Evolutionary conservation across 2,329 filamentous ascomycete genomes (phyloP).

Genomic region (Periconia sp.): DNA sequence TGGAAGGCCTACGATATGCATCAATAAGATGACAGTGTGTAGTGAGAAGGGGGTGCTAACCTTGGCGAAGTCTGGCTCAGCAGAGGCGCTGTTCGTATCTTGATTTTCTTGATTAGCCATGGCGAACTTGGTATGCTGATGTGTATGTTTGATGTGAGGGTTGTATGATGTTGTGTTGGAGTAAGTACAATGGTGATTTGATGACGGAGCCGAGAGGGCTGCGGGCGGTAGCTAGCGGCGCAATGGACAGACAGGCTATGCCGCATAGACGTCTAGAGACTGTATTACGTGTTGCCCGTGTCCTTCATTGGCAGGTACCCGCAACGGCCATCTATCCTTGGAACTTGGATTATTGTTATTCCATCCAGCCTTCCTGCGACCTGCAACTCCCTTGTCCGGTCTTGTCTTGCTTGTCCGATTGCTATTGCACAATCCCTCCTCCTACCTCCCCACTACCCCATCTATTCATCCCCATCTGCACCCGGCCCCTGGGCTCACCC

Average conservation of each 20-base stretch:
- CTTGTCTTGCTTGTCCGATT: neutral
- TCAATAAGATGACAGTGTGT: neutral
- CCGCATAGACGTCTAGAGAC: conserved; percentile 7
- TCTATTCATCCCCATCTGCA: neutral
- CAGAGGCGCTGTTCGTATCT: conserved; percentile 17
- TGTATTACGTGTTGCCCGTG: conserved; percentile 7
- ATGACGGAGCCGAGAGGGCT: conserved; percentile 2
- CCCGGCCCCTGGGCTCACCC: conserved; percentile 2
- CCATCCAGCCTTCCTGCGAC: neutral
- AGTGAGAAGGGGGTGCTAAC: conserved; percentile 14
- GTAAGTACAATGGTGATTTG: conserved; percentile 10
- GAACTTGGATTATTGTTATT: neutral
- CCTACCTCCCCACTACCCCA: neutral
- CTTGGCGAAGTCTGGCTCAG: conserved; percentile 40
- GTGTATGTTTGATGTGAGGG: conserved; percentile 5
- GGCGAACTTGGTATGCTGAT: neutral
- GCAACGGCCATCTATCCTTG: neutral
- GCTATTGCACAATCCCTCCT: neutral
- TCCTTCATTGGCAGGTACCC: neutral
- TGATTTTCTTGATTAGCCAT: conserved; percentile 38
- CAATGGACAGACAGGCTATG: neutral
- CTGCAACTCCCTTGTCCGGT: neutral
- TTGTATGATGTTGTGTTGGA: neutral
- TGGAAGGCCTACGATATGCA: conserved; percentile 47
- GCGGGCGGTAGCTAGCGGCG: conserved; percentile 15